phyloP scores from a whole-genome alignment of 306 rosid genomes.

The Pyrus communis region DNA sequence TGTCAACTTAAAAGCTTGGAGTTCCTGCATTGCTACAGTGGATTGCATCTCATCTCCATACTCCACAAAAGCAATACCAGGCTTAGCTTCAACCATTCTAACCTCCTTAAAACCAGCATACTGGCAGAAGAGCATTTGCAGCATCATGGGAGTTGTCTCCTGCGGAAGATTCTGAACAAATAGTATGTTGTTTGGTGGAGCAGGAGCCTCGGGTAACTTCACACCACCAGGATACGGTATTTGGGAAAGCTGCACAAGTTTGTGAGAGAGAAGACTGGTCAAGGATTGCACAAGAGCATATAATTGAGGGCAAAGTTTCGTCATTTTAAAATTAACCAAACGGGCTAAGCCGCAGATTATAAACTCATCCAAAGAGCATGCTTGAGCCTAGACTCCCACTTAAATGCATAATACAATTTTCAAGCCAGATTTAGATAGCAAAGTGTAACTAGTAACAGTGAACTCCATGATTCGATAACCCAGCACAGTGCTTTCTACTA shows the following conservation, averaged over 20 bases:
- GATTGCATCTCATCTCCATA: conserved; percentile 86
- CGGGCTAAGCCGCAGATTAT: background rate
- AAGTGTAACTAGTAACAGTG: background rate
- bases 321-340: background rate
- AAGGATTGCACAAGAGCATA: conserved; percentile 5
- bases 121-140: conserved; percentile 95
- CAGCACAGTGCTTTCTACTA: background rate
- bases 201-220: conserved; percentile 89
- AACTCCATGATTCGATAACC: background rate
- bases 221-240: conserved; percentile 83
- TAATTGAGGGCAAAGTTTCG: background rate
- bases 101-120: conserved; percentile 93
- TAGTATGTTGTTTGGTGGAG: conserved; percentile 95
- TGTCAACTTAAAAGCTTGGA: conserved; percentile 88
- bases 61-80: conserved; percentile 97
- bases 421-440: background rate
- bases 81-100: conserved; percentile 95
- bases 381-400: background rate
- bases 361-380: background rate
- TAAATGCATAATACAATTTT: background rate
- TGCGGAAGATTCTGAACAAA: conserved; percentile 90
- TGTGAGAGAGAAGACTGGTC: background rate
- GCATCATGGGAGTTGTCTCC: conserved; percentile 89
- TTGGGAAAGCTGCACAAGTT: conserved; percentile 50
- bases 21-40: conserved; percentile 82